Base-by-base conservation (phyloP, 2,329 filamentous ascomycete species). In the Chaetomiaceae sp. region DNA sequence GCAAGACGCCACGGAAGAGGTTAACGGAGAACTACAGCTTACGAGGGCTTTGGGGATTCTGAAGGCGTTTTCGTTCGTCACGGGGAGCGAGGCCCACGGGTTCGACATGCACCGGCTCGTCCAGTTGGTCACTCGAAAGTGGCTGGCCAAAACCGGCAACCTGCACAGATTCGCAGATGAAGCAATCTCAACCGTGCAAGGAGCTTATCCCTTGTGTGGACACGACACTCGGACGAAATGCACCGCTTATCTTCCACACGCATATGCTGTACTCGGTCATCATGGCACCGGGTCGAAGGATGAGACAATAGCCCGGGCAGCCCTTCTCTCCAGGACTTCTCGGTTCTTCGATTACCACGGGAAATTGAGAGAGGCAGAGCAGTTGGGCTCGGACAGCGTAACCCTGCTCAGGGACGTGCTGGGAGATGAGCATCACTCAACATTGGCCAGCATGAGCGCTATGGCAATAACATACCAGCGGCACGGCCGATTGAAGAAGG, bases 71-170 rank as follows among this genome's bases (percentile, higher is more conserved):
- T 68, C 64, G 8, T 66, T 69, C 23, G 43, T 68, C 0, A 51
- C 46, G 0, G 57, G 62, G 31, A 17, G 23, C n/a, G 60, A 55
- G 1, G 51, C 33, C 0, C 37, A 58, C 0, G 47, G 36, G 6
- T 51, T 66, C 3, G 52, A 65, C 8, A 67, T 72, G 61, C 69
- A 72, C 46, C 64, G 66, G 1, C 65, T 72, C 0, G 61, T 72
- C 0, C 69, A 72, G 12, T 43, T 71, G 6, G 64, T 66, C 0
- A 69, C 67, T 0, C 62, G 55, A 4, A 65, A 62, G 33, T 71
- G 69, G 64, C 52, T 72, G 3, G 27, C 19, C 6, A 53, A 49
- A 0, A 55, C 63, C 27, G 54, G 45, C 1, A 54, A 3, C 0
- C 47, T 58, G 6, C 1, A 6, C 0, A 23, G 52, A 2, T 68